A percentile compares a stretch with the other conserved stretches of the same genome.
Conservation (phyloP, 768 basidiomycete genomes). For the Suillus weaverae region DNA sequence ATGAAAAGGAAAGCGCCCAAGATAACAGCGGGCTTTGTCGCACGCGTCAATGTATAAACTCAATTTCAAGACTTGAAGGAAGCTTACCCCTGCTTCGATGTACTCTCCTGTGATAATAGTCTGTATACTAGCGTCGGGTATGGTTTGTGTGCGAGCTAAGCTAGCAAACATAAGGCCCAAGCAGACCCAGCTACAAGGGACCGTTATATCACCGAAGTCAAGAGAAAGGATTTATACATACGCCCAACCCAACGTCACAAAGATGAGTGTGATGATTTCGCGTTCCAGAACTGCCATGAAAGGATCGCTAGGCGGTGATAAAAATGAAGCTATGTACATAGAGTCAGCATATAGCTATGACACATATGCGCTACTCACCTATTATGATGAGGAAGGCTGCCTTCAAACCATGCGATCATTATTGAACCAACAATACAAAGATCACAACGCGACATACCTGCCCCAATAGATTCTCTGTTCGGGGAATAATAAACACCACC, state of each 20-base stretch:
- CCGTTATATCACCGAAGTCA: background rate
- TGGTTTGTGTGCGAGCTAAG: constrained; percentile 48
- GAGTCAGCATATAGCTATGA: constrained; percentile 2
- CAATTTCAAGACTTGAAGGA: background rate
- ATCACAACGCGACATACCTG: constrained; percentile 39
- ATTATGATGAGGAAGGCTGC: constrained; percentile 66
- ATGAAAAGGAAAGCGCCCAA: constrained; percentile 62
- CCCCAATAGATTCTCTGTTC: constrained; percentile 50
- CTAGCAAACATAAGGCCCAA: constrained; percentile 64
- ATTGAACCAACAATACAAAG: background rate
- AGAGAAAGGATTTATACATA: constrained; percentile 33
- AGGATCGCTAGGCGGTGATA: constrained; percentile 68
- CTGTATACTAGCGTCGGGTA: constrained; percentile 37
- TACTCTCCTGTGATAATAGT: constrained; percentile 52
- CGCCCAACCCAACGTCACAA: constrained; percentile 58
- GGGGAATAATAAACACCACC: constrained; percentile 58
- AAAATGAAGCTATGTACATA: constrained; percentile 52
- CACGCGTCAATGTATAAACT: background rate
- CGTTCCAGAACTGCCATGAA: constrained; percentile 70
- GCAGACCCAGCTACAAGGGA: constrained; percentile 57
- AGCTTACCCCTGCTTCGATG: constrained; percentile 48
- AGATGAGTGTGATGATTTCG: constrained; percentile 53
- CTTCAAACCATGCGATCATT: constrained; percentile 33
- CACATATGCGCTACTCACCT: constrained; percentile 34
- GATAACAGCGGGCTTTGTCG: constrained; percentile 54